A percentile compares a stretch with the other conserved stretches of the same genome.
These are phyloP conservation scores for Auricularia sp. DNA, from an alignment of 768 basidiomycete species.

Conservation along the genomic window DNA sequence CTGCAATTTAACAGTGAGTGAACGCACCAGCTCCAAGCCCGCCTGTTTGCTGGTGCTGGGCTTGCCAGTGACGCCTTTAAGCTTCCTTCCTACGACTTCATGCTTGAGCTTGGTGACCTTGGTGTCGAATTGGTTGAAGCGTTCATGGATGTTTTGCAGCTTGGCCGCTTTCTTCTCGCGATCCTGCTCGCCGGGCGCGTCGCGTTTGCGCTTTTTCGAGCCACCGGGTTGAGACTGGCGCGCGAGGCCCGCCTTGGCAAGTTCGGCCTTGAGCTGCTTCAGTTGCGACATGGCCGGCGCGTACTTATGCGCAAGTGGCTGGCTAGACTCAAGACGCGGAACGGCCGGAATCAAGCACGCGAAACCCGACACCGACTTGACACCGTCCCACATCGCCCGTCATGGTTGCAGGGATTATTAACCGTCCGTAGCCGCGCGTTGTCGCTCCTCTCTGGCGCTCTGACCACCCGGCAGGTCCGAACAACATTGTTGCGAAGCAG, in stretches of 20 bases:
- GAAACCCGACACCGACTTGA: background rate
- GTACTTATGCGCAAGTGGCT: background rate
- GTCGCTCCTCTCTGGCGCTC: background rate
- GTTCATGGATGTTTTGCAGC: constrained; percentile 73
- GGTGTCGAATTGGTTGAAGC: constrained; percentile 88
- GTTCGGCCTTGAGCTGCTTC: constrained; percentile 77
- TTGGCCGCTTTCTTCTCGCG: constrained; percentile 73
- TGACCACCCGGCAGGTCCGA: background rate
- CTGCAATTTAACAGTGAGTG: constrained; percentile 1
- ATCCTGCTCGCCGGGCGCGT: constrained; percentile 50
- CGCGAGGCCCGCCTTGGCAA: constrained; percentile 70
- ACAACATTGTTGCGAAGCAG: background rate
- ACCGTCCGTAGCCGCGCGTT: background rate
- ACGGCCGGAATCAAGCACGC: background rate
- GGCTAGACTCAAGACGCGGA: background rate
- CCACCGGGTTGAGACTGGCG: constrained; percentile 37
- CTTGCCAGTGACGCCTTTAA: constrained; percentile 73
- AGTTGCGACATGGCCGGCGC: constrained; percentile 52
- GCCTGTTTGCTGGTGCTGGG: constrained; percentile 86
- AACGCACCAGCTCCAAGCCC: constrained; percentile 75
- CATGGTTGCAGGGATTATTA: background rate
- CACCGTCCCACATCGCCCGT: background rate
- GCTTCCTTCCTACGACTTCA: constrained; percentile 79
- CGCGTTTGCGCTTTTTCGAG: constrained; percentile 63
- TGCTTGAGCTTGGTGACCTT: constrained; percentile 89